phyloP scores from a whole-genome alignment of 768 basidiomycete genomes.

The Kwoniella shandongensis region DNA sequence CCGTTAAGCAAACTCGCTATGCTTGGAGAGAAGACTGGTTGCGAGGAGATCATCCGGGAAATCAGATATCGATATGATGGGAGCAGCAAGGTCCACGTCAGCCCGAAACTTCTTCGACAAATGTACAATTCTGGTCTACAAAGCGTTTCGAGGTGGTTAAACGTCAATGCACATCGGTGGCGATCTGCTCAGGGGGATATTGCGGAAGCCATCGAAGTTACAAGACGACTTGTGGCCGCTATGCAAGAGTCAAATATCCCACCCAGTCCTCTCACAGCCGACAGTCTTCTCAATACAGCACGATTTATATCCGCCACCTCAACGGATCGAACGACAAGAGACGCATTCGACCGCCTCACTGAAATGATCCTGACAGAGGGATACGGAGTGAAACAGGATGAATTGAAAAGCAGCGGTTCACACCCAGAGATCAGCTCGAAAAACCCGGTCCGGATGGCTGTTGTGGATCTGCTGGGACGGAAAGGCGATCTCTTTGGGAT shows the following conservation, averaged over 20 bases:
- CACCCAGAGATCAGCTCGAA: conserved; percentile 2
- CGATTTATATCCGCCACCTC: conserved; percentile 5
- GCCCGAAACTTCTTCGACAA: conserved; percentile 1
- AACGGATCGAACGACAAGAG: neutral
- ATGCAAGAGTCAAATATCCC: conserved; percentile 15
- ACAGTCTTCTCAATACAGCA: conserved; percentile 13
- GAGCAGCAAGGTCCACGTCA: conserved; percentile 2
- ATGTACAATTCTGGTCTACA: conserved; percentile 16
- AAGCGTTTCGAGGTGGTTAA: conserved; percentile 16
- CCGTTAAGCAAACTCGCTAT: conserved; percentile 12
- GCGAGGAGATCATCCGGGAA: conserved; percentile 21
- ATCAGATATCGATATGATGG: conserved; percentile 13
- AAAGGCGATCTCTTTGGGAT: conserved; percentile 12
- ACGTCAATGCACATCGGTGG: conserved; percentile 9
- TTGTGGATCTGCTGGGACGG: conserved; percentile 14
- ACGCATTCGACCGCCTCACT: conserved; percentile 13
- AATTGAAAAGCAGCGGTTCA: neutral
- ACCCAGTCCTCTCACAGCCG: conserved; percentile 15
- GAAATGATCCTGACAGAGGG: conserved; percentile 16
- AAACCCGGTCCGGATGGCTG: conserved; percentile 6
- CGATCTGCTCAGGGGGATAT: conserved; percentile 10
- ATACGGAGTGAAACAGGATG: conserved; percentile 8
- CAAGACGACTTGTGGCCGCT: conserved; percentile 4
- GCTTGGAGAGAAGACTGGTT: conserved; percentile 14
- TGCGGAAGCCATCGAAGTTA: conserved; percentile 2